A percentile compares a stretch with the other conserved stretches of the same genome.
Evolutionary conservation across 2,329 filamentous ascomycete species (phyloP).

Genomic region (Elsinoe arachidis): DNA sequence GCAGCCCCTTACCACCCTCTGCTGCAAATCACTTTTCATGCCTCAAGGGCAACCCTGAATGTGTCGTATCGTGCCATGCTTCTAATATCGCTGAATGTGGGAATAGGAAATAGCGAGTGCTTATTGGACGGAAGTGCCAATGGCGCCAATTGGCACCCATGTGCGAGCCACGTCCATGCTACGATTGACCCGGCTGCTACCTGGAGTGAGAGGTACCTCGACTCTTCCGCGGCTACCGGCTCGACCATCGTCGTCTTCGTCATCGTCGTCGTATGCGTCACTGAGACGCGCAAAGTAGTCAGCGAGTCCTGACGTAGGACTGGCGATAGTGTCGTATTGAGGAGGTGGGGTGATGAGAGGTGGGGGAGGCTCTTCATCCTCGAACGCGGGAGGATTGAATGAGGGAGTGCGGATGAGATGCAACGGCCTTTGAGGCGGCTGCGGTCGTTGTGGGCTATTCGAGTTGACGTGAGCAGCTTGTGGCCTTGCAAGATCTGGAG

Average conservation of each 20-base stretch:
- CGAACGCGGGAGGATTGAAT: slow-evolving; percentile 80
- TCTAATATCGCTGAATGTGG: background rate
- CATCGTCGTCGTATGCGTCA: slow-evolving; percentile 54
- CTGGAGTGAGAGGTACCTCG: slow-evolving; percentile 55
- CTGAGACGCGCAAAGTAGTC: slow-evolving; percentile 82
- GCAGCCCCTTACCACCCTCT: background rate
- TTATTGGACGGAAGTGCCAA: slow-evolving; percentile 12
- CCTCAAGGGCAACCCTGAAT: background rate
- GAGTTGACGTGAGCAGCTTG: slow-evolving; percentile 39
- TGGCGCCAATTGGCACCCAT: slow-evolving; percentile 30
- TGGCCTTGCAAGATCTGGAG: slow-evolving; percentile 45
- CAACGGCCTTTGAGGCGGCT: slow-evolving; percentile 55
- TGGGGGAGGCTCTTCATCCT: slow-evolving; percentile 69
- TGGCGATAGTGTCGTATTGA: slow-evolving; percentile 71
- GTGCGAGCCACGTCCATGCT: slow-evolving; percentile 56
- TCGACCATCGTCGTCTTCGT: slow-evolving; percentile 43
- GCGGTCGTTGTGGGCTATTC: slow-evolving; percentile 16
- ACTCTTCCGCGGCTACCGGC: slow-evolving; percentile 29
- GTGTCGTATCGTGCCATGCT: background rate
- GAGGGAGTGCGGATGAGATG: slow-evolving; percentile 76
- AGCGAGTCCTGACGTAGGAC: slow-evolving; percentile 60
- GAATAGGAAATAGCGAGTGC: background rate
- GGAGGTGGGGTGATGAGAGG: slow-evolving; percentile 73
- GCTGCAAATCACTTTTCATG: slow-evolving; percentile 8
- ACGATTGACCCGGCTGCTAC: slow-evolving; percentile 48